phyloP scores from a whole-genome alignment of 179 eudicot genomes.

The Corrigiola litoralis region DNA sequence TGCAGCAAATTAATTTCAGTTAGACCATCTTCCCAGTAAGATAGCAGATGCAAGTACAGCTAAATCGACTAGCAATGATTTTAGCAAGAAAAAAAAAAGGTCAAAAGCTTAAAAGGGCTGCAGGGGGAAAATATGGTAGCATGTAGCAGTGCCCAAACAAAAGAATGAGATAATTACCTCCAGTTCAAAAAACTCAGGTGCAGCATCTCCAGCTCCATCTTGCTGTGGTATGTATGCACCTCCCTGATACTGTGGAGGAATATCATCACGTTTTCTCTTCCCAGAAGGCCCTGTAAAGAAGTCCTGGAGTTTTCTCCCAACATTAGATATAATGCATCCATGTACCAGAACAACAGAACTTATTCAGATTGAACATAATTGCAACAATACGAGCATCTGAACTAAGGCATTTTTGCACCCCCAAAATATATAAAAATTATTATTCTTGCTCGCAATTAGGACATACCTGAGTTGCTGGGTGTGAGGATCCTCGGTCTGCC shows the following conservation, averaged over 20 bases:
- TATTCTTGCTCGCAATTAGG: neutral
- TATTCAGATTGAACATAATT: neutral
- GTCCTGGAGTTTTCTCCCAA: constrained; percentile 42
- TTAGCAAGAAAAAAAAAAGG: no score
- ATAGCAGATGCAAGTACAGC: no score
- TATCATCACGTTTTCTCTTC: constrained; percentile 80
- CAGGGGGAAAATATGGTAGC: neutral
- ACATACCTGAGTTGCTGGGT: constrained; percentile 62
- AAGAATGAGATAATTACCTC: constrained; percentile 28
- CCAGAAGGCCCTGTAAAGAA: constrained; percentile 62
- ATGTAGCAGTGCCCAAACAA: neutral
- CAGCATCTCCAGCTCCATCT: constrained; percentile 78
- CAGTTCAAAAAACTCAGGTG: constrained; percentile 46
- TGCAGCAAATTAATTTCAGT: no score
- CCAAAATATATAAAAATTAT: neutral
- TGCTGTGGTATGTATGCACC: constrained; percentile 85
- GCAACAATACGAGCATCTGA: constrained; percentile 5
- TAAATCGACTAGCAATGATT: no score
- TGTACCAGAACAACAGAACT: neutral
- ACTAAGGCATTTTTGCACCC: neutral
- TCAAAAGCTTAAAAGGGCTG: neutral
- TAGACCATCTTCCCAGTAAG: no score
- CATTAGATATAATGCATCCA: neutral
- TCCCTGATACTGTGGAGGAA: constrained; percentile 49
- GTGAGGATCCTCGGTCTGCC: constrained; percentile 50